Conservation (phyloP, 2,329 filamentous ascomycete genomes). For the Colletotrichum magnum region DNA sequence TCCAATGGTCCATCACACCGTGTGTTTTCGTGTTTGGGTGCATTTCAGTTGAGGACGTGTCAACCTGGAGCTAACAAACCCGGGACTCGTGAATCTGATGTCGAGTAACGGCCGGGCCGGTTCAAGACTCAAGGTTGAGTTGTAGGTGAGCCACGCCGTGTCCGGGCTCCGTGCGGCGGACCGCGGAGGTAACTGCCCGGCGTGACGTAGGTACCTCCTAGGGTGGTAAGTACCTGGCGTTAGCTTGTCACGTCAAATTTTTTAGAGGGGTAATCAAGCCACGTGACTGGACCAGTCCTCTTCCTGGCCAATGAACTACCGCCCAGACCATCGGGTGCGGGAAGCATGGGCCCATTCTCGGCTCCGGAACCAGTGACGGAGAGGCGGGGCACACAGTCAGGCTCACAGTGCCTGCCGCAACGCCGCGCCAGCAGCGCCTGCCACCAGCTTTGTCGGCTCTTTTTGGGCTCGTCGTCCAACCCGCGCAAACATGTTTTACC, state of each 20-base stretch:
- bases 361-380: constrained; percentile 40
- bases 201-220: constrained; percentile 30
- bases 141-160: no score
- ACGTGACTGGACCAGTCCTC: constrained; percentile 21
- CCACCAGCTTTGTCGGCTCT: constrained; percentile 18
- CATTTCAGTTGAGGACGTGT: no score
- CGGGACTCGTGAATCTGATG: no score
- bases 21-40: no score
- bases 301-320: constrained; percentile 11
- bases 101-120: no score
- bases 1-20: no score
- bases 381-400: constrained; percentile 32
- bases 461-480: constrained; percentile 22
- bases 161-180: no score
- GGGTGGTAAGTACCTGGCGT: constrained; percentile 21
- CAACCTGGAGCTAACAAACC: no score
- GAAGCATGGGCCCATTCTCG: constrained; percentile 12
- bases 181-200: no score
- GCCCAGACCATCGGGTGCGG: constrained; percentile 21
- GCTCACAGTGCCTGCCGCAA: constrained; percentile 24
- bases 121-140: no score
- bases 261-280: constrained; percentile 21
- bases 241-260: constrained; percentile 23
- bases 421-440: not conserved
- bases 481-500: constrained; percentile 29